These are phyloP conservation scores for Solanum microdontum DNA, from an alignment of 257 asterid genomes.

Conservation along the genomic window DNA sequence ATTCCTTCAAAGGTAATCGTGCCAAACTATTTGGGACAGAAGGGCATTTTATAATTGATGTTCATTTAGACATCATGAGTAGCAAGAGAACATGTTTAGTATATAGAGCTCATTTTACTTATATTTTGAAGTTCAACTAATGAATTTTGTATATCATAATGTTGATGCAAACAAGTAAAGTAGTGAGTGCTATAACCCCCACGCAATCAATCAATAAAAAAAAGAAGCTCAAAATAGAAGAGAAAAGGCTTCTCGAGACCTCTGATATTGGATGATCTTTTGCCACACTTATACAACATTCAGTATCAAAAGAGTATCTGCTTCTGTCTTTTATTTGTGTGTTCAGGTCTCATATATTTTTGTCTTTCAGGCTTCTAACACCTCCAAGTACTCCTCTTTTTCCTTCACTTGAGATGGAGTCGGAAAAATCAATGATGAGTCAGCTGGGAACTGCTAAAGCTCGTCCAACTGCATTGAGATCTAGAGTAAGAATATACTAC, in stretches of 20 bases:
- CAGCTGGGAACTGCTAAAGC: conserved; percentile 73
- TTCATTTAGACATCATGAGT: not conserved
- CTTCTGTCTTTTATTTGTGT: not conserved
- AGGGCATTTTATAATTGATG: not conserved
- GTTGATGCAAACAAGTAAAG: not conserved
- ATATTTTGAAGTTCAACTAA: not conserved
- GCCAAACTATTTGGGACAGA: not conserved
- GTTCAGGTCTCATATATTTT: not conserved
- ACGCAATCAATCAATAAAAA: not conserved
- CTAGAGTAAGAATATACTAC: conserved; percentile 59
- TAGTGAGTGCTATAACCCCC: not conserved
- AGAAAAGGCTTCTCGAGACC: not conserved
- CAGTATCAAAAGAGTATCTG: not conserved
- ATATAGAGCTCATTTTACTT: not conserved
- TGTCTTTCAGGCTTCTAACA: conserved; percentile 74
- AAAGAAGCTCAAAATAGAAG: not conserved
- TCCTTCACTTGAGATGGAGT: conserved; percentile 90
- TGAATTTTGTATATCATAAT: not conserved
- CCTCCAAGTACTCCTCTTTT: conserved; percentile 99
- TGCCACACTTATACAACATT: not conserved
- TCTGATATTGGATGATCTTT: not conserved
- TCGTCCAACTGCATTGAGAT: conserved; percentile 75
- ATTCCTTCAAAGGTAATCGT: not conserved
- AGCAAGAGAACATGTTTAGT: not conserved
- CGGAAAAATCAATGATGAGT: conserved; percentile 65